These are phyloP conservation scores for Fusarium circinatum DNA, from an alignment of 2,329 filamentous ascomycete species.

Conservation along the genomic window DNA sequence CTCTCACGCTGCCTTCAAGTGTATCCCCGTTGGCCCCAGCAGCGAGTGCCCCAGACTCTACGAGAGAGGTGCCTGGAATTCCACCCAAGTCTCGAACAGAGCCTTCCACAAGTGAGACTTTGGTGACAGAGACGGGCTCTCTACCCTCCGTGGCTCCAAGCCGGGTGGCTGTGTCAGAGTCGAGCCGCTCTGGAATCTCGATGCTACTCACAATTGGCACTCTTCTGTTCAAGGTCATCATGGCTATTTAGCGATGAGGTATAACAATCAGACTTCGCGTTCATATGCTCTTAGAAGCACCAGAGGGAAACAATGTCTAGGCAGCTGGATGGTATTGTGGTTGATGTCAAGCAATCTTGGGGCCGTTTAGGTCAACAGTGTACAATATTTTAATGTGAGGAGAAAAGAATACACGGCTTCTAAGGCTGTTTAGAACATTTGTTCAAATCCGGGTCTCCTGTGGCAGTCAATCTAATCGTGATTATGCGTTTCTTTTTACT, in stretches of 20 bases:
- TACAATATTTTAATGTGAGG: not conserved
- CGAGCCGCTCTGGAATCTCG: constrained; percentile 33
- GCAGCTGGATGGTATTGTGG: constrained; percentile 2
- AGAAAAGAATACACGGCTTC: not conserved
- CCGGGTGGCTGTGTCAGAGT: constrained; percentile 44
- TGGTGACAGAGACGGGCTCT: constrained; percentile 33
- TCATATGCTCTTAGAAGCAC: not conserved
- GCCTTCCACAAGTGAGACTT: constrained; percentile 6
- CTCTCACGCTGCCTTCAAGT: not conserved
- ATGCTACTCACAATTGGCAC: constrained; percentile 38
- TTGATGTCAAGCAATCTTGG: constrained; percentile 25
- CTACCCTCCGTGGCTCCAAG: constrained; percentile 39
- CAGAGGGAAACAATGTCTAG: not conserved
- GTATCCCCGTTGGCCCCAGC: not conserved
- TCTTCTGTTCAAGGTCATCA: constrained; percentile 43
- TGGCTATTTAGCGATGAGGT: constrained; percentile 8
- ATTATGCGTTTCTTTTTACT: no score
- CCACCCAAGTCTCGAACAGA: not conserved
- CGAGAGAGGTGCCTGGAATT: not conserved
- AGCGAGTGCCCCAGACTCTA: not conserved
- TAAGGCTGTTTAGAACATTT: not conserved
- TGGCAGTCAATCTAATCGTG: not conserved
- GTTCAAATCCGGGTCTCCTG: not conserved
- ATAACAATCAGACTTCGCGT: not conserved
- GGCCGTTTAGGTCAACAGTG: not conserved